phyloP scores from a whole-genome alignment of 306 rosid species.

The Begonia masoniana region DNA sequence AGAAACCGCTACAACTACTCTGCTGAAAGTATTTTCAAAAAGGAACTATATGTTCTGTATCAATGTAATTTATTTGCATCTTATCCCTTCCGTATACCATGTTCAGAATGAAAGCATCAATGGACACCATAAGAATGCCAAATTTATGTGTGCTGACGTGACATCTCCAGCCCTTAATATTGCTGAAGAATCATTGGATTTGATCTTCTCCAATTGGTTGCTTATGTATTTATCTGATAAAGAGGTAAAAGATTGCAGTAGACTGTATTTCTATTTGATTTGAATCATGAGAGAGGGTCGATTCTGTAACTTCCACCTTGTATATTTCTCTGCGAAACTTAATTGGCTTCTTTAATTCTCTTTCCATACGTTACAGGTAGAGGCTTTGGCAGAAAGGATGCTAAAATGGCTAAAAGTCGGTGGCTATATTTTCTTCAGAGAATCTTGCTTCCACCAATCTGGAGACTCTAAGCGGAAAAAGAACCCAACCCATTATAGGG shows the following conservation, averaged over 20 bases:
- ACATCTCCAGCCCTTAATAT: slow-evolving; percentile 51
- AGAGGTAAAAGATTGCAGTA: slow-evolving; percentile 34
- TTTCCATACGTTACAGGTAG: slow-evolving; percentile 38
- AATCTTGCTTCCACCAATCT: slow-evolving; percentile 95
- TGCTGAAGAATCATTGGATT: slow-evolving; percentile 59
- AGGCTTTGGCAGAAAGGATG: slow-evolving; percentile 57
- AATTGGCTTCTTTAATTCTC: neutral
- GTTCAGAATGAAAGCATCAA: slow-evolving; percentile 69
- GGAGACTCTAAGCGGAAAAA: slow-evolving; percentile 88
- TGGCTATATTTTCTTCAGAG: slow-evolving; percentile 78
- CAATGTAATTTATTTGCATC: neutral
- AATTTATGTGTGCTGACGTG: slow-evolving; percentile 84
- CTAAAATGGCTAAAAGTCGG: slow-evolving; percentile 81
- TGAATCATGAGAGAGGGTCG: neutral
- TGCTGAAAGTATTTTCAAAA: neutral
- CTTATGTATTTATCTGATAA: slow-evolving; percentile 89
- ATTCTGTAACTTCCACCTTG: too few species aligned
- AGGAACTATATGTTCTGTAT: neutral
- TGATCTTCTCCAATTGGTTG: slow-evolving; percentile 91
- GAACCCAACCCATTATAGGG: slow-evolving; percentile 95
- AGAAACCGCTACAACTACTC: neutral
- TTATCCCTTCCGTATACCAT: slow-evolving; percentile 3
- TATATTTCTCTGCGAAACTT: too few species aligned
- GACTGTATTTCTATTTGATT: too few species aligned
- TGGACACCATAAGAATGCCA: slow-evolving; percentile 69